These are phyloP conservation scores for Pseudozyma tsukubaensis DNA, from an alignment of 1,284 basidiomycete genomes.

Conservation along the genomic window DNA sequence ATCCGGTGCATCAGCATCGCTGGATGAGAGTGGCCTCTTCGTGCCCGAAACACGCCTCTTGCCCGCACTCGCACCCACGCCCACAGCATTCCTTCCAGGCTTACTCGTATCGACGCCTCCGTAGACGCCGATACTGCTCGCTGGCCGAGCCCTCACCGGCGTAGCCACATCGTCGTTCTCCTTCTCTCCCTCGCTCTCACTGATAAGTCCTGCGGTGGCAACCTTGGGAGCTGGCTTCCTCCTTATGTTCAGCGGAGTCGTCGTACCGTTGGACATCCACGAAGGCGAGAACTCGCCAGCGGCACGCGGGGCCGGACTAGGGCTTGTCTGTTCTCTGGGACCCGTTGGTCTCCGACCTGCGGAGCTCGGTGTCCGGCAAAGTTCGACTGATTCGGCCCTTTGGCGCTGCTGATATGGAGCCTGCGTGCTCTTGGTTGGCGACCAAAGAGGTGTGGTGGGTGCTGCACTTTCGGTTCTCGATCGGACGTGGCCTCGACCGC, in stretches of 20 bases:
- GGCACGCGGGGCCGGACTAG: constrained; percentile 18
- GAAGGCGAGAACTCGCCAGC: constrained; percentile 20
- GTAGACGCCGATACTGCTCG: constrained; percentile 22
- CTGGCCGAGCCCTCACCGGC: constrained; percentile 17
- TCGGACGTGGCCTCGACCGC: constrained; percentile 20
- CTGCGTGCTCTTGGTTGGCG: constrained; percentile 6
- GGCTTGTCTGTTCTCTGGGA: constrained; percentile 40
- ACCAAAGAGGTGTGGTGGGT: constrained; percentile 23
- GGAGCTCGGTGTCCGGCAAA: constrained; percentile 48
- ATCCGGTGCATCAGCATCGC: constrained; percentile 6
- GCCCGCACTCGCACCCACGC: constrained; percentile 5
- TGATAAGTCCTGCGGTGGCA: not conserved
- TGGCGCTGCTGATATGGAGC: constrained; percentile 38
- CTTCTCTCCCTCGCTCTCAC: not conserved
- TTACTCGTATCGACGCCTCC: not conserved
- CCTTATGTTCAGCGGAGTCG: constrained; percentile 47
- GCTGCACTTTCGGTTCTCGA: constrained; percentile 36
- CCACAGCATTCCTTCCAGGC: not conserved
- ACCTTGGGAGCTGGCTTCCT: constrained; percentile 33
- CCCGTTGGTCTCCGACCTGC: constrained; percentile 43
- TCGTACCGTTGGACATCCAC: constrained; percentile 19
- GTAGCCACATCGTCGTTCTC: constrained; percentile 5
- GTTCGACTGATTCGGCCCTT: constrained; percentile 36
- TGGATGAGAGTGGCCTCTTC: constrained; percentile 24
- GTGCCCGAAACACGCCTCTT: constrained; percentile 26